phyloP scores from a whole-genome alignment of 345 rosid genomes.

The Kandelia obovata region DNA sequence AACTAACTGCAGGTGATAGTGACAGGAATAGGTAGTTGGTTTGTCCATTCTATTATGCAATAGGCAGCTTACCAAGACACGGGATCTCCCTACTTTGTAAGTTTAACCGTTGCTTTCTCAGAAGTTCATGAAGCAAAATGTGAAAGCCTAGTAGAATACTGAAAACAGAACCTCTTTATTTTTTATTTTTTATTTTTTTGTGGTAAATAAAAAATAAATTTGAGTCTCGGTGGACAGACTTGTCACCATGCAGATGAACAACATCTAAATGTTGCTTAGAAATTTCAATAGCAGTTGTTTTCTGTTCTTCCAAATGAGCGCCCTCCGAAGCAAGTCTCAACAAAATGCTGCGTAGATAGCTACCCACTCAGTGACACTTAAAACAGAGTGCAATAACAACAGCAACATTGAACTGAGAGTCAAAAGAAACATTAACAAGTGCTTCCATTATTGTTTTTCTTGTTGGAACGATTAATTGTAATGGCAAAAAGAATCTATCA shows the following conservation, averaged over 20 bases:
- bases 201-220: no score
- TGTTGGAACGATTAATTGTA: neutral
- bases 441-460: no score
- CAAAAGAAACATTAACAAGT: no score
- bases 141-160: neutral
- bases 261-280: neutral
- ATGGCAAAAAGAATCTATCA: neutral
- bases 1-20: slow-evolving; percentile 1
- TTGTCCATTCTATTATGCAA: slow-evolving; percentile 19
- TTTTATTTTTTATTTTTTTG: no score
- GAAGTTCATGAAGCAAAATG: slow-evolving; percentile 2
- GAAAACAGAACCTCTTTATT: neutral
- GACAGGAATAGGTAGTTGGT: slow-evolving; percentile 17
- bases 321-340: no score
- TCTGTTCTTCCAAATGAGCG: no score
- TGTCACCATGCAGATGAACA: no score
- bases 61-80: slow-evolving; percentile 3
- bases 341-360: no score
- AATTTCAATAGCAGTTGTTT: neutral
- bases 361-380: no score
- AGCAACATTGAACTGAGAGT: no score
- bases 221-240: no score
- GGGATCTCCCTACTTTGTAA: slow-evolving; percentile 12
- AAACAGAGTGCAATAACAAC: no score
- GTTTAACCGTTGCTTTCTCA: slow-evolving; percentile 16